phyloP scores from a whole-genome alignment of 2,329 filamentous ascomycete species.

The Tolypocladium cylindrosporum region DNA sequence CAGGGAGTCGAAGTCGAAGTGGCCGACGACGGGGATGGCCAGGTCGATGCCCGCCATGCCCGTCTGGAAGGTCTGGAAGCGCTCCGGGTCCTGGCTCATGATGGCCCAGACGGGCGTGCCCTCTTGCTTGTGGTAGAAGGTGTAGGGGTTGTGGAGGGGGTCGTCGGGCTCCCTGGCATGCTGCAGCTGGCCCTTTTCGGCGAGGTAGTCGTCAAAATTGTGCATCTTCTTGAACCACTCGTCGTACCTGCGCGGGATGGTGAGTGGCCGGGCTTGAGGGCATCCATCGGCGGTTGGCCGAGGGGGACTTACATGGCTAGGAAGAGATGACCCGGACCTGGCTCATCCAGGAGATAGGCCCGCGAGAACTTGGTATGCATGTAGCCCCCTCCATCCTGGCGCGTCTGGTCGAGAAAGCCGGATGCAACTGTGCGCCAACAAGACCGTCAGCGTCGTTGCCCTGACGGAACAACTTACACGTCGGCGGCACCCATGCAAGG shows the following conservation, averaged over 20 bases:
- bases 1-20: conserved; percentile 19
- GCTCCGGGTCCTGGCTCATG: conserved; percentile 19
- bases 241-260: conserved; percentile 14
- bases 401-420: conserved; percentile 19
- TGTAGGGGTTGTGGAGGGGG: conserved; percentile 19
- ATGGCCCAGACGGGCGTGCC: conserved; percentile 22
- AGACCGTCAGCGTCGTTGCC: background rate
- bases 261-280: background rate
- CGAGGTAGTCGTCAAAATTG: conserved; percentile 22
- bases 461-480: background rate
- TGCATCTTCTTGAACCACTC: conserved; percentile 22
- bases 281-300: background rate
- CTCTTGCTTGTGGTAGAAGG: conserved; percentile 19
- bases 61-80: conserved; percentile 17
- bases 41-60: conserved; percentile 21
- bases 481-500: background rate
- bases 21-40: conserved; percentile 19
- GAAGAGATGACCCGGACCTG: conserved; percentile 19
- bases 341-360: conserved; percentile 15
- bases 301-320: conserved; percentile 13
- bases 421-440: conserved; percentile 12
- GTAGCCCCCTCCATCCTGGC: conserved; percentile 15
- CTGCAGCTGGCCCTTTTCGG: conserved; percentile 8
- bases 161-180: conserved; percentile 16
- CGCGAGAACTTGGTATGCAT: conserved; percentile 20